Evolutionary conservation across 2,329 filamentous ascomycete genomes (phyloP).

Genomic region (Pleoardoris graminearum): DNA sequence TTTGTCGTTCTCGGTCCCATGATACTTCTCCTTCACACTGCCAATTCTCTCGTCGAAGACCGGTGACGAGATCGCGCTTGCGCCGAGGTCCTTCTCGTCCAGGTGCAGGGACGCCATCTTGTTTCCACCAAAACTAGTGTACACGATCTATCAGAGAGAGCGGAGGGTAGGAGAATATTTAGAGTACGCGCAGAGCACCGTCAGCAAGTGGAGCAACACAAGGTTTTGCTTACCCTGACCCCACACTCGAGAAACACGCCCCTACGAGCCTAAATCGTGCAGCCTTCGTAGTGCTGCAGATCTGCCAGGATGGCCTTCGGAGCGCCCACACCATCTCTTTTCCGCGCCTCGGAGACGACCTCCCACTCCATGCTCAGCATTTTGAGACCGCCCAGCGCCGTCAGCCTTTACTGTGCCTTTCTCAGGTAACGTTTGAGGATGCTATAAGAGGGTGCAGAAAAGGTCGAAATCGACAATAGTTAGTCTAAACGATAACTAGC

Average conservation of each 20-base stretch:
- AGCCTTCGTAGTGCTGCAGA: background rate
- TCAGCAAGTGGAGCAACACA: no score
- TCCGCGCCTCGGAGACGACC: no score
- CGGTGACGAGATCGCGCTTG: background rate
- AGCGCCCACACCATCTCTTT: no score
- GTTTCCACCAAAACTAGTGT: no score
- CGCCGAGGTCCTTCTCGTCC: background rate
- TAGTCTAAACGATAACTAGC: background rate
- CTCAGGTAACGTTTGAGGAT: no score
- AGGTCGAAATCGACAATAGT: no score
- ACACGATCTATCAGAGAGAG: no score
- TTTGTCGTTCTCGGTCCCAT: constrained; percentile 3
- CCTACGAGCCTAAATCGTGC: background rate
- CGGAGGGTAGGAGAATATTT: background rate
- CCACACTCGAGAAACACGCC: background rate
- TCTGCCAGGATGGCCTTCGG: background rate
- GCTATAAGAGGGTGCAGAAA: no score
- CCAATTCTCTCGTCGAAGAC: background rate
- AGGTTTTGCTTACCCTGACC: background rate
- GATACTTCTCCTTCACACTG: background rate
- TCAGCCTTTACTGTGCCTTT: background rate
- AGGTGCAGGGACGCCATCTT: background rate
- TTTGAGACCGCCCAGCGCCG: background rate
- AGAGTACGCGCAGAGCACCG: no score
- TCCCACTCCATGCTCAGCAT: no score